Evolutionary conservation across 192 early-diverging fungal genomes (phyloP).

Genomic region (Chytriomyces sp.): DNA sequence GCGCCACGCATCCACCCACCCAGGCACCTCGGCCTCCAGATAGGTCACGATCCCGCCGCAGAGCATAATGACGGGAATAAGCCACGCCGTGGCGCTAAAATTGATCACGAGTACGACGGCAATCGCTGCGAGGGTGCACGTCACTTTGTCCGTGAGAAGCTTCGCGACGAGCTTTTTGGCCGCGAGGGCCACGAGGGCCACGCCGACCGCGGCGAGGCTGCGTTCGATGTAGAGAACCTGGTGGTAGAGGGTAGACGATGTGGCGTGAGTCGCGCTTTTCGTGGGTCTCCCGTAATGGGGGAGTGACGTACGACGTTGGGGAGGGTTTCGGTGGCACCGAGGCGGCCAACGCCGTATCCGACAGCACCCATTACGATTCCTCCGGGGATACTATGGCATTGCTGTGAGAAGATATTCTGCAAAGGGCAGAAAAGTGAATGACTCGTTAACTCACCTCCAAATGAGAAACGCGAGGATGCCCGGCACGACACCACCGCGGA

Average conservation of each 20-base stretch:
- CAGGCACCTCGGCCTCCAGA: conserved; percentile 9
- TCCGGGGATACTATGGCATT: conserved; percentile 47
- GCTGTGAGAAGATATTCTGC: not conserved
- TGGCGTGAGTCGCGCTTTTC: not conserved
- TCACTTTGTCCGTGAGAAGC: conserved; percentile 23
- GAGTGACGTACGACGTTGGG: not conserved
- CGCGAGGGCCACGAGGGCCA: conserved; percentile 67
- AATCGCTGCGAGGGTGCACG: conserved; percentile 12
- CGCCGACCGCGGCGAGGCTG: conserved; percentile 54
- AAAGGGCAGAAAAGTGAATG: not conserved
- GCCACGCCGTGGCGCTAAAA: conserved; percentile 39
- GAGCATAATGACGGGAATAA: conserved; percentile 61
- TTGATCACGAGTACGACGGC: conserved; percentile 36
- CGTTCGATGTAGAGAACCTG: conserved; percentile 57
- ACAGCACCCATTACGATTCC: conserved; percentile 54
- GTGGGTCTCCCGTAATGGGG: no score
- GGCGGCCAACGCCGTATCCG: conserved; percentile 29
- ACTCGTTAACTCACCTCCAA: conserved; percentile 49
- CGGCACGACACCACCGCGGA: conserved; percentile 50
- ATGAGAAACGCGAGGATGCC: conserved; percentile 54
- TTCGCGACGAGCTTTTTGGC: conserved; percentile 37
- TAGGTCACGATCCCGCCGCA: conserved; percentile 44
- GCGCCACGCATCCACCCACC: not conserved
- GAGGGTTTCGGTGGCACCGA: conserved; percentile 18
- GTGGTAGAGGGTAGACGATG: conserved; percentile 32